Percentiles rank a stretch among this genome's conserved stretches.
Conservation (phyloP, 495 filamentous ascomycete species). For the Rhypophila decipiens region DNA sequence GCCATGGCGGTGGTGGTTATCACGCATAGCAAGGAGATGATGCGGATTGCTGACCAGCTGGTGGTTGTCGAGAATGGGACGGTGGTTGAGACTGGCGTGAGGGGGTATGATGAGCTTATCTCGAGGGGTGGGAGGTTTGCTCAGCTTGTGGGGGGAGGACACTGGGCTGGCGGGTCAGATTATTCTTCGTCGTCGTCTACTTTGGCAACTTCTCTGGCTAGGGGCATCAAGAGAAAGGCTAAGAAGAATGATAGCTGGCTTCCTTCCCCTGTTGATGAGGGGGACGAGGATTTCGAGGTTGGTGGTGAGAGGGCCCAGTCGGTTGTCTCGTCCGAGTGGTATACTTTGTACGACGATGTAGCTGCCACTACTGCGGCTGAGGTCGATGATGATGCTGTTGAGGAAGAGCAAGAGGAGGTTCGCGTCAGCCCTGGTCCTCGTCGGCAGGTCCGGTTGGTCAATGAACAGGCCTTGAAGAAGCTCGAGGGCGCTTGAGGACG, state of each 20-base stretch:
- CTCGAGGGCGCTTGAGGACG: not conserved
- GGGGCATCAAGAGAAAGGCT: not conserved
- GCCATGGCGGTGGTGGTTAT: slow-evolving; percentile 61
- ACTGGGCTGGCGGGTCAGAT: not conserved
- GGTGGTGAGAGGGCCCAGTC: too few relatives aligned
- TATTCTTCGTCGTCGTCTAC: too few relatives aligned
- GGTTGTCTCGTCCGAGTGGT: too few relatives aligned
- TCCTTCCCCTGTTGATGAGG: not conserved
- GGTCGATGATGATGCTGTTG: not conserved
- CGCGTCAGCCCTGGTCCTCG: too few relatives aligned
- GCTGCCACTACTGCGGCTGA: too few relatives aligned
- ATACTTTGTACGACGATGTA: too few relatives aligned
- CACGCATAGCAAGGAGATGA: slow-evolving; percentile 78
- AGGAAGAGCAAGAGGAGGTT: not conserved
- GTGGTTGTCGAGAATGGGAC: slow-evolving; percentile 62
- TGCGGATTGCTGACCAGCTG: slow-evolving; percentile 65
- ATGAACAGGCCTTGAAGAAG: not conserved
- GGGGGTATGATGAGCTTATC: not conserved
- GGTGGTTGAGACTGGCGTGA: slow-evolving; percentile 48
- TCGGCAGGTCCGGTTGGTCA: not conserved
- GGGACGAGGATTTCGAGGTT: too few relatives aligned
- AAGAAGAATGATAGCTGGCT: not conserved
- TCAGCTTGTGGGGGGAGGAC: slow-evolving; percentile 5
- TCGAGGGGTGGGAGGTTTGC: slow-evolving; percentile 1
- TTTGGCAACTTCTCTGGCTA: too few relatives aligned